Base-by-base conservation (phyloP, 1,284 basidiomycete genomes). In the Ganoderma boninense region DNA sequence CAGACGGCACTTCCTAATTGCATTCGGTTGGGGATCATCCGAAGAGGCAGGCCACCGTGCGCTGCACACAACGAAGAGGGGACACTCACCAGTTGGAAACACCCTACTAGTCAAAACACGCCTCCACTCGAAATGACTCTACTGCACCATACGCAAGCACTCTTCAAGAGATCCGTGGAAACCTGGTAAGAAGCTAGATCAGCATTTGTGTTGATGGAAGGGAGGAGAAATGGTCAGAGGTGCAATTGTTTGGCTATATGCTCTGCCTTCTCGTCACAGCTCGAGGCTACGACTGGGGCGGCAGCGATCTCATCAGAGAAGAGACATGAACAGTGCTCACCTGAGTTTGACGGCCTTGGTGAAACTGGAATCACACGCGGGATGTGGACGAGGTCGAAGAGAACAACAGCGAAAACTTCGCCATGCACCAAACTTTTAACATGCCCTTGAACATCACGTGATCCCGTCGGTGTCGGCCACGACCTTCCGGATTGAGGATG, bases 1-100 rank as follows among this genome's bases (percentile, higher is more conserved):
- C 79, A 79, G 79, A 80, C 79, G 79, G 79, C 79, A 80, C 79
- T 80, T 80, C 79, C 79, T 80, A 80, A 79, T 79, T 79, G 79
- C 78, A 73, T 78, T 79, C 78, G 79, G 79, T 80, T 77, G 73
- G 70, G 68, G 70, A 77, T 80, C 78, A 79, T 79, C 77, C 72
- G 63, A 54, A 68, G 57, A 14, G 35, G 56, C 42, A 54, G 42
- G 35, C 40, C 46, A 23, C 46, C 18, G 46, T n/a, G 38, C 42
- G 56, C 43, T 8, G 38, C 20, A 56, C 26, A 26, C 13, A 11
- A 18, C 35, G 38, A 2, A 26, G 23, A 14, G 52, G 52, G 16
- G 5, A 65, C 20, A 70, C 71, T 72, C 67, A 73, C 72, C 13
- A 43, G 32, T 32, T 32, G 32, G 32, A 32, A 32, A 5, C 32